Base-by-base conservation (phyloP, 192 early-diverging fungal genomes). In the Geranomyces variabilis region DNA sequence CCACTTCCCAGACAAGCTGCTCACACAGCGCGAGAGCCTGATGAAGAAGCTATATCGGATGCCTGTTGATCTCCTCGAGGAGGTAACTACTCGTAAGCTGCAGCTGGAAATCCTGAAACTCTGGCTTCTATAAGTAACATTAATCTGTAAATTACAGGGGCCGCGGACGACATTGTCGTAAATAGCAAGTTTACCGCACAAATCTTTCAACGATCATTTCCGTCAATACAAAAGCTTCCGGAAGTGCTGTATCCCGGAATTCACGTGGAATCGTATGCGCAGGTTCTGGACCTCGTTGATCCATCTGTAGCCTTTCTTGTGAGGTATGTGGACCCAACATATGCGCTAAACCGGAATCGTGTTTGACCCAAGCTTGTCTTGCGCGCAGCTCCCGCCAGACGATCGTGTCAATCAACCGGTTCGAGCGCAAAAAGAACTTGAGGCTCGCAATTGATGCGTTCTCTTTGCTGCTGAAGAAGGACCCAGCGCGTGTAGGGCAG, bases 391-490 rank as follows among this genome's bases (percentile, higher is more conserved):
- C 33, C 7, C 36, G 48, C 30, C 56, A 15, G 34, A 55, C 62
- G 24, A 28, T 94, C 19, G 55, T 97, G 19, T 98, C 96, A 0
- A 91, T 98, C 77, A 98, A 97, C 74, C 91, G 96, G n/a, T 98
- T 97, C 59, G 96, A 98, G 74, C 87, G 93, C 51, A 96, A 96
- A 75, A 98, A 98, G 81, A 86, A 92, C 82, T 83, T 98, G 22
- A 79, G 67, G 0, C 78, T 98, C 47, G 95, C 93, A 7, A 85
- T 98, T 44, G 75, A 87, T 19, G 82, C 94, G 1, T 92, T 94
- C 73, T 86, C 88, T 14, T 70, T 70, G 4, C 70, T 91, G 31
- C 70, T 74, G 28, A 31, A 66, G 1, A 46, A 76, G 19, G 19
- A 49, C 3, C 29, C 49, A 66, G 63, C 26, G 77, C n/a, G 62